These are phyloP conservation scores for Schizophyllum amplum DNA, from an alignment of 1,284 basidiomycete genomes.

Conservation along the genomic window DNA sequence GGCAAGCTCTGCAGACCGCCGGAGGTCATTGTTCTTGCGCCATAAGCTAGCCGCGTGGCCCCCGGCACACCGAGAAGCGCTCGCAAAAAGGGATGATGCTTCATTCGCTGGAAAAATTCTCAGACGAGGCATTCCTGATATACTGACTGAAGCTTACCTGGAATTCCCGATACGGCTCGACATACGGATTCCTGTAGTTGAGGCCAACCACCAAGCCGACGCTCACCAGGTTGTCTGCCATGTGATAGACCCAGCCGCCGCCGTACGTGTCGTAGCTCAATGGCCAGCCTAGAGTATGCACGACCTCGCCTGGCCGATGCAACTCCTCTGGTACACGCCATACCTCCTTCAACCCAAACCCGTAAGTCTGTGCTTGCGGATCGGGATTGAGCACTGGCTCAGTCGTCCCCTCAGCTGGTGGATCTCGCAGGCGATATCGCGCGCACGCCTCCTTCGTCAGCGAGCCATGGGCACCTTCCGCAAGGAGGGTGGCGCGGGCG, in stretches of 20 bases:
- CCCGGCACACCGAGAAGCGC: conserved; percentile 54
- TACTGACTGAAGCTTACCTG: conserved; percentile 49
- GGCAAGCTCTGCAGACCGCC: conserved; percentile 94
- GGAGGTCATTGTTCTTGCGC: conserved; percentile 88
- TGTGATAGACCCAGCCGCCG: conserved; percentile 93
- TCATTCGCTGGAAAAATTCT: conserved; percentile 67
- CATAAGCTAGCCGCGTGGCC: conserved; percentile 69
- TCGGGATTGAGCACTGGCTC: neutral
- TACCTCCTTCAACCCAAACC: conserved; percentile 95
- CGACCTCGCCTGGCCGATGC: conserved; percentile 78
- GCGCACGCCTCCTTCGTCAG: conserved; percentile 79
- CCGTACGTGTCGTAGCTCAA: conserved; percentile 84
- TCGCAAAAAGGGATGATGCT: conserved; percentile 92
- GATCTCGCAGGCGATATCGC: conserved; percentile 67
- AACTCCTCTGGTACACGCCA: conserved; percentile 61
- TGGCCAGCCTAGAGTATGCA: conserved; percentile 96
- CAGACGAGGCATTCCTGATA: conserved; percentile 1
- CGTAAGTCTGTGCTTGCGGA: conserved; percentile 89
- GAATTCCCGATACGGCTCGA: conserved; percentile 90
- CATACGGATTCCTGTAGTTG: conserved; percentile 92
- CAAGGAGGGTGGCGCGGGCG: conserved; percentile 90
- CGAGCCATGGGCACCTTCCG: conserved; percentile 93
- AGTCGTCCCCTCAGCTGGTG: conserved; percentile 31
- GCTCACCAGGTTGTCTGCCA: conserved; percentile 88
- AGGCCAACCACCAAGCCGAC: conserved; percentile 90